Conservation (phyloP, 345 rosid genomes). For the Hibiscus tridactylites region DNA sequence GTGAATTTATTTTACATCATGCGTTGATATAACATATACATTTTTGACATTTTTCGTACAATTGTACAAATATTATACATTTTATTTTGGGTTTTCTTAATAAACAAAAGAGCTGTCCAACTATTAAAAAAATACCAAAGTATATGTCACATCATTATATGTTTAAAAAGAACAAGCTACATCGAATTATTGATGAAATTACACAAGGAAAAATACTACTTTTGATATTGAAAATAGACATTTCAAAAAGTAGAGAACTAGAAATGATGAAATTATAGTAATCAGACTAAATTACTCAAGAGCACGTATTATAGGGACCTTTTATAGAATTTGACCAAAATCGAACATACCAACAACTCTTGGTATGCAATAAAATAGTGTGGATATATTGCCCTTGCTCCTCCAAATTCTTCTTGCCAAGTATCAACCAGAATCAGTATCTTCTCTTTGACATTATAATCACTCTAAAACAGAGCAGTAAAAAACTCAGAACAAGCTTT, state of each 20-base stretch:
- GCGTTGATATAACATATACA: no score
- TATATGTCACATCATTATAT: no score
- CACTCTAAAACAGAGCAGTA: conserved; percentile 49
- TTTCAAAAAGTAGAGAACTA: neutral
- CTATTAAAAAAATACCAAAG: no score
- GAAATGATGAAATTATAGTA: neutral
- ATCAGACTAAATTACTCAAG: neutral
- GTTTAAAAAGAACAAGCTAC: no score
- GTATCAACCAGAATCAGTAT: conserved; percentile 77
- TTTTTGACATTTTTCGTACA: no score
- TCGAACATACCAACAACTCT: conserved; percentile 75
- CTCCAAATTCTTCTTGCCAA: conserved; percentile 99
- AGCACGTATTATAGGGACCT: conserved; percentile 3
- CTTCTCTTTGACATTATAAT: conserved; percentile 87
- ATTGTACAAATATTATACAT: no score
- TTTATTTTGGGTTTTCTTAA: no score
- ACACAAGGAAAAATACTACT: no score
- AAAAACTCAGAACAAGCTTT: conserved; percentile 23
- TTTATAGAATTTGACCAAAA: neutral
- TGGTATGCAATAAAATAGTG: conserved; percentile 94
- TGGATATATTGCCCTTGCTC: conserved; percentile 94
- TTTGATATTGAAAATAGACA: no score
- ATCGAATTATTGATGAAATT: no score
- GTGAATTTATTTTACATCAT: no score
- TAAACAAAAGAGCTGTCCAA: no score